phyloP scores from a whole-genome alignment of 306 rosid genomes.

The Pyrus pyrifolia region DNA sequence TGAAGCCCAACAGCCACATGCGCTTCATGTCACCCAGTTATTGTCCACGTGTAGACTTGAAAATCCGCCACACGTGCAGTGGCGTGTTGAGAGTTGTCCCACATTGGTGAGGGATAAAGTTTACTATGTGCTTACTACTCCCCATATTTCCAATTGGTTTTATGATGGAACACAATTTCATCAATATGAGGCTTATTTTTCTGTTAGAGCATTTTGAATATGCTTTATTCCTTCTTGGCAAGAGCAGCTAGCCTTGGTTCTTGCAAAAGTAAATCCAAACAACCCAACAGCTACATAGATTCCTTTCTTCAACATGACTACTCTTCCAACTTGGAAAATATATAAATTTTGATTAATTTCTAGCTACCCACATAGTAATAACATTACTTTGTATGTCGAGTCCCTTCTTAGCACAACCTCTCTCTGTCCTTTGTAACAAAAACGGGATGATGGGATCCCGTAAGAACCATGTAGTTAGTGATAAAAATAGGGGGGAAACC shows the following conservation, averaged over 20 bases:
- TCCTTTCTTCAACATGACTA: conserved; percentile 52
- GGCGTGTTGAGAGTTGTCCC: too few species aligned
- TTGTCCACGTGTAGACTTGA: too few species aligned
- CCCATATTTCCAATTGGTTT: too few species aligned
- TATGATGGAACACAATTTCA: too few species aligned
- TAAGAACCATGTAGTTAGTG: not conserved
- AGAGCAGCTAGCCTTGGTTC: conserved; percentile 16
- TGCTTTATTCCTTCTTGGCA: conserved; percentile 46
- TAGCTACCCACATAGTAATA: not conserved
- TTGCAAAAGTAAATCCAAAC: conserved; percentile 50
- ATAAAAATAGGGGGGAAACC: too few species aligned
- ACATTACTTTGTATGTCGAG: not conserved
- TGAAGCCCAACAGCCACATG: too few species aligned
- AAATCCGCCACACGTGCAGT: too few species aligned
- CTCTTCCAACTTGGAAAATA: conserved; percentile 19
- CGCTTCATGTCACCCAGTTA: too few species aligned
- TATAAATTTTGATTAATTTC: too few species aligned
- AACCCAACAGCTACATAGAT: conserved; percentile 30
- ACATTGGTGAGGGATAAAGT: too few species aligned
- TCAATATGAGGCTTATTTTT: conserved; percentile 10
- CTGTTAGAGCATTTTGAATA: conserved; percentile 1
- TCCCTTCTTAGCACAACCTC: not conserved
- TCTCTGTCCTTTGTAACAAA: not conserved
- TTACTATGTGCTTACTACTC: too few species aligned
- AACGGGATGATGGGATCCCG: not conserved